Conservation (phyloP, 78 protist genomes). For the Pigoraptor vietnamica region DNA sequence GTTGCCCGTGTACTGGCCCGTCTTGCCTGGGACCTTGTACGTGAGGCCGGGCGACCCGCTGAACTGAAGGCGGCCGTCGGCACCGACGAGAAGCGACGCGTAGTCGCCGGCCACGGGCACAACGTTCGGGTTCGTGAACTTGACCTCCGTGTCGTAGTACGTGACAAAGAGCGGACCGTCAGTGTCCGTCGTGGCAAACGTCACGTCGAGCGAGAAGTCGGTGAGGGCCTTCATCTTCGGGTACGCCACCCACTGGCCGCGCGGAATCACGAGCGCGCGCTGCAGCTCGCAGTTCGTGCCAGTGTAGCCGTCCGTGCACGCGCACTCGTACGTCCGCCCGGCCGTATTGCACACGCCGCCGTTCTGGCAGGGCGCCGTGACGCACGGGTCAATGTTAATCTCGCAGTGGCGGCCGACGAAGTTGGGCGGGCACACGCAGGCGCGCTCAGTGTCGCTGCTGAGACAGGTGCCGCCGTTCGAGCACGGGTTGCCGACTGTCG, state of each 20-base stretch:
- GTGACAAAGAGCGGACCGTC: background rate
- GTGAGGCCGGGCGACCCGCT: background rate
- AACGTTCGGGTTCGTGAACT: no score
- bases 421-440: background rate
- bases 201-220: background rate
- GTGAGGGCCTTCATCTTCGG: background rate
- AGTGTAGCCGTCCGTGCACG: background rate
- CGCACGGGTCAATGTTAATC: background rate
- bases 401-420: background rate
- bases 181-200: background rate
- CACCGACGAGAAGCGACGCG: background rate
- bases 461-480: background rate
- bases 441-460: background rate
- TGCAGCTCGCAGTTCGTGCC: background rate
- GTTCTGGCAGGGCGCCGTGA: background rate
- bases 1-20: background rate
- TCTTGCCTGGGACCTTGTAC: background rate
- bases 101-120: background rate
- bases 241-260: background rate
- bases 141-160: background rate
- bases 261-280: background rate
- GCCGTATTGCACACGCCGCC: background rate
- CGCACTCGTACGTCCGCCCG: no score
- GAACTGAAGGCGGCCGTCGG: background rate
- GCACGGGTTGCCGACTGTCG: background rate